phyloP scores from a whole-genome alignment of 2,329 filamentous ascomycete genomes.

The Whalleya microplaca region DNA sequence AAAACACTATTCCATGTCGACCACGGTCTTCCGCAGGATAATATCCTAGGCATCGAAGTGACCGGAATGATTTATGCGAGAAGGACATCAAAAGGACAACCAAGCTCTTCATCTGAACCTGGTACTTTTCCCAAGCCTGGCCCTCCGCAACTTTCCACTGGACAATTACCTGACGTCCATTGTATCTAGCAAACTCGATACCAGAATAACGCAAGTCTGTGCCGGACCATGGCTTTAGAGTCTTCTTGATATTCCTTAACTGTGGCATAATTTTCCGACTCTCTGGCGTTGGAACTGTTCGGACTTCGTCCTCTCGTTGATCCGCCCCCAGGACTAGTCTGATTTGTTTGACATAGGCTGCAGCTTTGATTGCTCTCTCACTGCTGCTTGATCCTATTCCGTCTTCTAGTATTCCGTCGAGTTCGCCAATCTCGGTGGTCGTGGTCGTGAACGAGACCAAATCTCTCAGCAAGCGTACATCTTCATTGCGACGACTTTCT shows the following conservation, averaged over 20 bases:
- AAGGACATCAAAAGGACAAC: slow-evolving; percentile 22
- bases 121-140: slow-evolving; percentile 17
- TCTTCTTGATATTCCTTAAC: slow-evolving; percentile 4
- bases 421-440: slow-evolving; percentile 21
- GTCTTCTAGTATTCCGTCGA: slow-evolving; percentile 17
- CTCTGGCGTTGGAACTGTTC: slow-evolving; percentile 3
- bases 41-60: slow-evolving; percentile 23
- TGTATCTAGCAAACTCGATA: slow-evolving; percentile 24
- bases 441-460: slow-evolving; percentile 25
- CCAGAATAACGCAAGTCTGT: slow-evolving; percentile 3
- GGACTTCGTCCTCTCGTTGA: slow-evolving; percentile 26
- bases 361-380: slow-evolving; percentile 19
- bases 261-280: slow-evolving; percentile 4
- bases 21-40: slow-evolving; percentile 14
- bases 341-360: slow-evolving; percentile 28
- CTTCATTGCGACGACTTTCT: slow-evolving; percentile 13
- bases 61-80: slow-evolving; percentile 25
- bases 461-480: slow-evolving; percentile 19
- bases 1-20: slow-evolving; percentile 23
- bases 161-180: slow-evolving; percentile 18
- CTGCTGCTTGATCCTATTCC: not conserved
- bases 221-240: slow-evolving; percentile 4
- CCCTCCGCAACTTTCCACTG: slow-evolving; percentile 25
- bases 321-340: slow-evolving; percentile 24
- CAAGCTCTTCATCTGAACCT: slow-evolving; percentile 22